A percentile compares a stretch with the other conserved stretches of the same genome.
Evolutionary conservation across 768 basidiomycete species (phyloP).

Genomic region (Pleurotus pulmonarius): DNA sequence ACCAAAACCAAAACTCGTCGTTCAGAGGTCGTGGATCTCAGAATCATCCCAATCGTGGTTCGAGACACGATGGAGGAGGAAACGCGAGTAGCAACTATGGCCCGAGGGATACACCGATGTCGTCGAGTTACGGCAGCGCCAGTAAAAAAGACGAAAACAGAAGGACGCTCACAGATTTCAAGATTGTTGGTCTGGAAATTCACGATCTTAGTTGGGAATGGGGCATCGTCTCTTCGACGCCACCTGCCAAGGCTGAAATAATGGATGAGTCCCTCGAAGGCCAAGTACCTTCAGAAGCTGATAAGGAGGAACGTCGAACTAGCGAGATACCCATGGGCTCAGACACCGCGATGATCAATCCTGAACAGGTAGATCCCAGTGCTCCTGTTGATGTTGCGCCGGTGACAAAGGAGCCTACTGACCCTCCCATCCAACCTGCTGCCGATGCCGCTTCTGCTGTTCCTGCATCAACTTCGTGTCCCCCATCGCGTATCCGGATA

Average conservation of each 20-base stretch:
- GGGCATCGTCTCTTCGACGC: slow-evolving; percentile 53
- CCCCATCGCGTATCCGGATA: slow-evolving; percentile 81
- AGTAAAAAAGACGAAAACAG: slow-evolving; percentile 88
- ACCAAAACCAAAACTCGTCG: slow-evolving; percentile 36
- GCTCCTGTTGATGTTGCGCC: slow-evolving; percentile 19
- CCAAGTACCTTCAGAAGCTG: slow-evolving; percentile 25
- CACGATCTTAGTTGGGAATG: slow-evolving; percentile 83
- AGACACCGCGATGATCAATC: slow-evolving; percentile 15
- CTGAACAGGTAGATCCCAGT: slow-evolving; percentile 21
- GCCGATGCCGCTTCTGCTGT: slow-evolving; percentile 18
- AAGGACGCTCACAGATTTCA: slow-evolving; percentile 96
- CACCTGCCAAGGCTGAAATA: slow-evolving; percentile 28
- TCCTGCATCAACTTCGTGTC: slow-evolving; percentile 37
- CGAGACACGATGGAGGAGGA: slow-evolving; percentile 36
- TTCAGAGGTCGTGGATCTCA: slow-evolving; percentile 61
- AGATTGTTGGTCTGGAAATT: slow-evolving; percentile 89
- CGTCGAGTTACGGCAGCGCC: slow-evolving; percentile 38
- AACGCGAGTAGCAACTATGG: slow-evolving; percentile 30
- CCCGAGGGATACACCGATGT: slow-evolving; percentile 46
- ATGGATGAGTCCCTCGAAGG: slow-evolving; percentile 28
- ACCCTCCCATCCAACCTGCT: slow-evolving; percentile 26
- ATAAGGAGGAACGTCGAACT: slow-evolving; percentile 29
- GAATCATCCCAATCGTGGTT: slow-evolving; percentile 39
- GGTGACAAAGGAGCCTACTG: slow-evolving; percentile 18
- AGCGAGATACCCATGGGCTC: slow-evolving; percentile 19